Base-by-base conservation (phyloP, 1,139 yeast genomes). In the Scheffersomyces titani region DNA sequence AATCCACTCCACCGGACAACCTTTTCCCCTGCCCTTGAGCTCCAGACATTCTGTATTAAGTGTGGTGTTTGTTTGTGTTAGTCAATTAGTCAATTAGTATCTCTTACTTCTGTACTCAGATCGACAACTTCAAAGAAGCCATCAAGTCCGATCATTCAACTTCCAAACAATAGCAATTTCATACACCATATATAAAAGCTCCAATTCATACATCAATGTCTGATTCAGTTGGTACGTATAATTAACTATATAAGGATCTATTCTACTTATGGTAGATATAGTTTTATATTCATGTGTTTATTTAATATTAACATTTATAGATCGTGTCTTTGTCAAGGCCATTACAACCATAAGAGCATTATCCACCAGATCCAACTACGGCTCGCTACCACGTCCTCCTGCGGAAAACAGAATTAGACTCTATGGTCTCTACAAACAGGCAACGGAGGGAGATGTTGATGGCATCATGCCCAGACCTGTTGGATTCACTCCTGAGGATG, bases 371-470 rank as follows among this genome's bases (percentile, higher is more conserved):
- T 81, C 89, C 18, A 87, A 87, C 55, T 82, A 87, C 55, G 88
- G 89, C n/a, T 79, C 90, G 7, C 75, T 90, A 51, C 91, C 96
- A 0, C 81, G 93, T 51, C 97, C 97, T 0, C 93, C 96, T 0
- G 85, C 91, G 1, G 90, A 87, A 55, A 85, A 81, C 59, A 72
- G 97, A 44, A 85, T 89, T 57, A 82, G 81, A 58, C 77, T 91
- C 7, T 91, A 91, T 69, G 97, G 97, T 0, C 78, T 91, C 53
- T 91, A 90, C 73, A 91, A 91, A 66, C 97, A 91, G 68, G 93
- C 97, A 2, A 90, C 96, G 5, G 96, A 90, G 71, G 97, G 97
- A 2, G 86, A 91, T 68, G 92, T 89, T 5, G 84, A 83, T 52
- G 88, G 88, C 1, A 78, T 87, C 30, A 83, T 88, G 85, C 81